Percentiles rank a stretch among this genome's conserved stretches.
These are phyloP conservation scores for Stephanocyclus meneghinianus DNA, from an alignment of 352 stramenopile species.

Conservation along the genomic window DNA sequence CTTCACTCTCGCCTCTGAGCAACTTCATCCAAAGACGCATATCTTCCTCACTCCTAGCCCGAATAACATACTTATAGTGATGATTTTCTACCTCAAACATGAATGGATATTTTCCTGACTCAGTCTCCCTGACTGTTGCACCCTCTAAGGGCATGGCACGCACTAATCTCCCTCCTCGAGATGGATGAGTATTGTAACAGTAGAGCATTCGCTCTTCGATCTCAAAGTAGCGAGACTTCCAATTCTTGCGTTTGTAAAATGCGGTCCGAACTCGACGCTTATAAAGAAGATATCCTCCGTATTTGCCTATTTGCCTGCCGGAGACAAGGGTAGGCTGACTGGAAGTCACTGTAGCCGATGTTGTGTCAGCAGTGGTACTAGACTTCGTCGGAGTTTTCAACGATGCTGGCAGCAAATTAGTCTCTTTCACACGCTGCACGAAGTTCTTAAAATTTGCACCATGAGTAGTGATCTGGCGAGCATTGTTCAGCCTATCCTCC, in stretches of 20 bases:
- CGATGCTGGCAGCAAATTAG: slow-evolving; percentile 29
- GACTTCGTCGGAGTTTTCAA: slow-evolving; percentile 34
- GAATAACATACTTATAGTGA: slow-evolving; percentile 80
- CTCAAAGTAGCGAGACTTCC: slow-evolving; percentile 85
- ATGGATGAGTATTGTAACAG: slow-evolving; percentile 77
- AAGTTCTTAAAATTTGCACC: slow-evolving; percentile 51
- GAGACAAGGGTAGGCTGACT: slow-evolving; percentile 21
- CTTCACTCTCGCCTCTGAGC: slow-evolving; percentile 70
- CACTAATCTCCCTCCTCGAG: slow-evolving; percentile 48
- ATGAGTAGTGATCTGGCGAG: slow-evolving; percentile 74
- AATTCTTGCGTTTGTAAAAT: slow-evolving; percentile 82
- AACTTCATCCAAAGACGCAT: slow-evolving; percentile 80
- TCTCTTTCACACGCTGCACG: slow-evolving; percentile 43
- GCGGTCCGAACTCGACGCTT: slow-evolving; percentile 65
- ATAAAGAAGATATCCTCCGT: slow-evolving; percentile 66
- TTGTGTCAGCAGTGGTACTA: slow-evolving; percentile 2
- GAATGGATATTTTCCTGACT: slow-evolving; percentile 66
- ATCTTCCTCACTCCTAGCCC: slow-evolving; percentile 69
- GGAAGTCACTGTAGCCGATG: not conserved
- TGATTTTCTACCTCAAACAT: slow-evolving; percentile 81
- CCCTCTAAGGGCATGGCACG: slow-evolving; percentile 80
- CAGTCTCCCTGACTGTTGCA: slow-evolving; percentile 56
- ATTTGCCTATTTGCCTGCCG: slow-evolving; percentile 56
- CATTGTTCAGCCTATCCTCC: slow-evolving; percentile 81
- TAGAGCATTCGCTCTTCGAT: slow-evolving; percentile 85